phyloP scores from a whole-genome alignment of 768 basidiomycete species.

The Zangia roseola region DNA sequence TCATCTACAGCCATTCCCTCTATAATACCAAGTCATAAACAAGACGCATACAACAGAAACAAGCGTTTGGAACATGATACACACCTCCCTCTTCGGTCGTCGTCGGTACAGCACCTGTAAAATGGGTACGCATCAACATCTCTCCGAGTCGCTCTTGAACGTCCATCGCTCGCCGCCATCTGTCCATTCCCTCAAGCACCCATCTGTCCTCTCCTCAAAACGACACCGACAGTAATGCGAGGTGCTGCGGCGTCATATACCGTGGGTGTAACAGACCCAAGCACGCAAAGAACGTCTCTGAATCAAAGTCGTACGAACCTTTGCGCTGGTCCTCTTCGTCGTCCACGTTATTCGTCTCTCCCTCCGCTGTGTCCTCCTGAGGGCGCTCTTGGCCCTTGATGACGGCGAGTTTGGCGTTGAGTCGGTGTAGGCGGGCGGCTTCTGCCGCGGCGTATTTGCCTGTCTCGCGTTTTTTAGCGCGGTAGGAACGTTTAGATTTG shows the following conservation, averaged over 20 bases:
- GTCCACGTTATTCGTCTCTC: constrained; percentile 17
- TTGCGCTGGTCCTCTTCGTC: constrained; percentile 28
- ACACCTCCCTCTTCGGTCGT: constrained; percentile 20
- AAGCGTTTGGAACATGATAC: not conserved
- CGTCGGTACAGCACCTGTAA: constrained; percentile 18
- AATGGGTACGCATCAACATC: constrained; percentile 12
- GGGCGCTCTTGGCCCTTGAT: constrained; percentile 37
- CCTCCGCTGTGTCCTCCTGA: constrained; percentile 25
- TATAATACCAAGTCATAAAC: constrained; percentile 17
- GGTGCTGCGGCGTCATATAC: constrained; percentile 33
- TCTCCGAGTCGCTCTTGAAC: too few relatives aligned
- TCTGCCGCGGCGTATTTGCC: constrained; percentile 77
- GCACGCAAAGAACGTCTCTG: constrained; percentile 33
- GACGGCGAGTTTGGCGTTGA: constrained; percentile 64
- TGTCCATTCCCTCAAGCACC: not conserved
- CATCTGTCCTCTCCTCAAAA: not conserved
- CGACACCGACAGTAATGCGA: constrained; percentile 36
- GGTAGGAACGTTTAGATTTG: constrained; percentile 76
- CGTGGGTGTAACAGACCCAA: constrained; percentile 58
- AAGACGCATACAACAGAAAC: not conserved
- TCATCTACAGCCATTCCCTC: constrained; percentile 59
- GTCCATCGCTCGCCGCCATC: not conserved
- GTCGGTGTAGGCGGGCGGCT: constrained; percentile 72
- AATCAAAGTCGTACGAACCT: constrained; percentile 57
- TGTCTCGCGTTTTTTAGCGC: constrained; percentile 70